These are phyloP conservation scores for Fonsecaea pugnacius DNA, from an alignment of 2,329 filamentous ascomycete genomes.

Conservation along the genomic window DNA sequence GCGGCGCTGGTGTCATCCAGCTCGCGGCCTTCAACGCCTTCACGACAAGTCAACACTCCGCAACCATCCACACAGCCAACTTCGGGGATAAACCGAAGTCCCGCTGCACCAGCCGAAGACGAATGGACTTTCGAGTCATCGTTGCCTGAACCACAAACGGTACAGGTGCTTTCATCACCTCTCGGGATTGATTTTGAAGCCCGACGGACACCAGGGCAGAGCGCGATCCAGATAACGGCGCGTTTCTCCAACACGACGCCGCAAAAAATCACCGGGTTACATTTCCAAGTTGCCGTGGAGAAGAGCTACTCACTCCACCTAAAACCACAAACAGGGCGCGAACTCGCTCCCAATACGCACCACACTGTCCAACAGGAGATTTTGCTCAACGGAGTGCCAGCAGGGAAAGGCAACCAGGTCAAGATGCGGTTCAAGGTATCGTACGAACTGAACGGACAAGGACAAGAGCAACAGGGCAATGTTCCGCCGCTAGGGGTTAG, in stretches of 20 bases:
- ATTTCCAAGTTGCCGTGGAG: conserved; percentile 90
- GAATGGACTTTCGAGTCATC: conserved; percentile 95
- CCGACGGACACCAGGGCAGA: conserved; percentile 56
- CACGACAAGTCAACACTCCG: conserved; percentile 35
- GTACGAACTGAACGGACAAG: conserved; percentile 69
- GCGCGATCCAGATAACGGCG: conserved; percentile 70
- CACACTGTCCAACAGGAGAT: conserved; percentile 83
- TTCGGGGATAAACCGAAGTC: conserved; percentile 27
- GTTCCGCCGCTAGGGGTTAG: conserved; percentile 74
- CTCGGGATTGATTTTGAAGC: conserved; percentile 76
- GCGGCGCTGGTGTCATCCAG: conserved; percentile 59
- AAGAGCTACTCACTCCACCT: conserved; percentile 84
- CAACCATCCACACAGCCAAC: conserved; percentile 35
- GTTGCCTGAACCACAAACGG: conserved; percentile 70
- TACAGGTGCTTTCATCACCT: conserved; percentile 70
- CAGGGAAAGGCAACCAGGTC: conserved; percentile 73
- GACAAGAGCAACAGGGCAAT: conserved; percentile 80
- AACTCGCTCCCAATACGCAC: conserved; percentile 71
- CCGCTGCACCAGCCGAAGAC: conserved; percentile 62
- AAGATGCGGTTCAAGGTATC: conserved; percentile 89
- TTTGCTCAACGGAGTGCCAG: conserved; percentile 73
- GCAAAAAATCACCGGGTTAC: conserved; percentile 74
- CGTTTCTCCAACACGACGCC: conserved; percentile 81
- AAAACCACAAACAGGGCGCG: conserved; percentile 80
- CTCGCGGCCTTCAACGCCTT: conserved; percentile 54